phyloP scores from a whole-genome alignment of 257 asterid species.

The Fraxinus pennsylvanica region DNA sequence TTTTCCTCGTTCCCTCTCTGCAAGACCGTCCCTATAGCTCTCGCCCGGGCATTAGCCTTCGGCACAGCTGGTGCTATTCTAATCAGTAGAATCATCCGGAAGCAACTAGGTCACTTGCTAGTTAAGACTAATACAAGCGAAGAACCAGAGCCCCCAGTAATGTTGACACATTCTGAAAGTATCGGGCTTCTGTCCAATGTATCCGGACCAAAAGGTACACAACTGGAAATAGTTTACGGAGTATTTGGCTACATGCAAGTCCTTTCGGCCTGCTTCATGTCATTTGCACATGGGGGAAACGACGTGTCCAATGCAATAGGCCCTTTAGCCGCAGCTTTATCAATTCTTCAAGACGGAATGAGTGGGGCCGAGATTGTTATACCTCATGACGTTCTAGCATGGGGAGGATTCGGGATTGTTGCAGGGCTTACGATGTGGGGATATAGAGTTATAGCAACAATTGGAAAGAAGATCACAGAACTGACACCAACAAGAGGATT shows the following conservation, averaged over 20 bases:
- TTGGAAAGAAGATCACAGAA: conserved; percentile 92
- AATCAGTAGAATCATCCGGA: conserved; percentile 55
- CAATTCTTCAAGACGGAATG: conserved; percentile 76
- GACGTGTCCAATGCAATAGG: conserved; percentile 95
- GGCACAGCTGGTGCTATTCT: conserved; percentile 65
- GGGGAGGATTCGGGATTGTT: conserved; percentile 97
- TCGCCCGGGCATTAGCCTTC: conserved; percentile 61
- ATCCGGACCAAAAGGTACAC: conserved; percentile 92
- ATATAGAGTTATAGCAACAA: conserved; percentile 78
- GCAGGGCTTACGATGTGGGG: conserved; percentile 94
- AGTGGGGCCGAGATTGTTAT: conserved; percentile 60
- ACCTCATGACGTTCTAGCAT: conserved; percentile 78
- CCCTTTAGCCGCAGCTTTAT: conserved; percentile 82
- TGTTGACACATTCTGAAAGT: conserved; percentile 30
- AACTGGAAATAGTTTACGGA: conserved; percentile 80
- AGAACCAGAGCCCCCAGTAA: conserved; percentile 39
- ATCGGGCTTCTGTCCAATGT: conserved; percentile 73
- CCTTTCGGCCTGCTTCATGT: conserved; percentile 93
- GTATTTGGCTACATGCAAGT: conserved; percentile 94
- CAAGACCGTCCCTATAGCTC: conserved; percentile 47
- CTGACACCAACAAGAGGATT: conserved; percentile 90
- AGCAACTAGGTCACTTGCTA: conserved; percentile 88
- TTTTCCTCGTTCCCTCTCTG: conserved; percentile 80
- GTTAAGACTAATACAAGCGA: conserved; percentile 42
- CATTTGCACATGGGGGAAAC: conserved; percentile 95